phyloP scores from a whole-genome alignment of 768 basidiomycete genomes.

The Rhodotorula babjevae region DNA sequence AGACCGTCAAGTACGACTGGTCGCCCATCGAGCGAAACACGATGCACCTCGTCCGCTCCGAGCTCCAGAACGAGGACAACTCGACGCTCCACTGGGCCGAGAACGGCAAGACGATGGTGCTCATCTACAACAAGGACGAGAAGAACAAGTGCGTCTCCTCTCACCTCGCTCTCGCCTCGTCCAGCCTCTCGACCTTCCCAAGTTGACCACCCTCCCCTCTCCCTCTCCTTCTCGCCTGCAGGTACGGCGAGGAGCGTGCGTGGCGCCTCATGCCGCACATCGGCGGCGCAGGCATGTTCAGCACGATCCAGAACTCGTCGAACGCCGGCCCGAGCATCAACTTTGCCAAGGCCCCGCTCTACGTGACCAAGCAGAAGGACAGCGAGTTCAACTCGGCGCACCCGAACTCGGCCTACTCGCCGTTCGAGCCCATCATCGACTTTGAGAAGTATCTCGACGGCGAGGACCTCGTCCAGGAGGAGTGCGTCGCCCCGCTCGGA shows the following conservation, averaged over 20 bases:
- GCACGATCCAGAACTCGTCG: conserved; percentile 43
- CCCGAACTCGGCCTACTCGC: conserved; percentile 41
- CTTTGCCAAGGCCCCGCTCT: conserved; percentile 43
- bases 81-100: conserved; percentile 42
- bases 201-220: no score
- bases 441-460: conserved; percentile 46
- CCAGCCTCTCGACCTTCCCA: background rate
- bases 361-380: conserved; percentile 45
- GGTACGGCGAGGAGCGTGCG: conserved; percentile 44
- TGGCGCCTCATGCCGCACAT: conserved; percentile 44
- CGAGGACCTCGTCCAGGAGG: conserved; percentile 46
- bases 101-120: conserved; percentile 39
- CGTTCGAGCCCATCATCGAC: conserved; percentile 44
- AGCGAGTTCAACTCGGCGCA: conserved; percentile 38
- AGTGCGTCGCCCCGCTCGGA: conserved; percentile 36
- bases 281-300: conserved; percentile 33
- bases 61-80: conserved; percentile 38
- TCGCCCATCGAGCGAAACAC: conserved; percentile 34
- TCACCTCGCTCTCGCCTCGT: background rate
- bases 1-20: conserved; percentile 38
- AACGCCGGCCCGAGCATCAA: conserved; percentile 42
- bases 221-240: background rate
- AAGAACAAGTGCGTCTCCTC: conserved; percentile 40
- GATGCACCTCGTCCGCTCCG: conserved; percentile 40
- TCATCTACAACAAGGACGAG: conserved; percentile 46